These are phyloP conservation scores for Abelmoschus esculentus DNA, from an alignment of 345 rosid genomes.

Conservation along the genomic window DNA sequence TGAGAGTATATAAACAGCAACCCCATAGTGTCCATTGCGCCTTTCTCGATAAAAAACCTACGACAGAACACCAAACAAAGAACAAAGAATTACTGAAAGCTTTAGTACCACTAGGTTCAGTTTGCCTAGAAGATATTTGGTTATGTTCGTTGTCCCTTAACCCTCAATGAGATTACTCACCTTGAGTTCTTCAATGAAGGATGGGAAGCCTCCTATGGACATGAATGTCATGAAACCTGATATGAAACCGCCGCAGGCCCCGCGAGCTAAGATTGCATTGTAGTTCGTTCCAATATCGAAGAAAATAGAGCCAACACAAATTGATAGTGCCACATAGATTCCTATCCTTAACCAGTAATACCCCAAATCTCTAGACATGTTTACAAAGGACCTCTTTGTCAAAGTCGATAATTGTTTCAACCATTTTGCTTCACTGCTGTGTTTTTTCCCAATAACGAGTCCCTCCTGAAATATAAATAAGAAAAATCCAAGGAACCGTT, in stretches of 20 bases:
- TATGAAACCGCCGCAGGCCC: constrained; percentile 40
- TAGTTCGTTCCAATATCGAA: constrained; percentile 30
- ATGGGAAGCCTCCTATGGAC: constrained; percentile 56
- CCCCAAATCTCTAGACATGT: constrained; percentile 50
- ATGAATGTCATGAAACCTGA: constrained; percentile 53
- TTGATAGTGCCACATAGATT: constrained; percentile 29
- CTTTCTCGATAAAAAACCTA: constrained; percentile 44
- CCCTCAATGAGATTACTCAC: constrained; percentile 12
- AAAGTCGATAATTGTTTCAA: constrained; percentile 36
- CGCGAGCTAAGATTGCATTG: constrained; percentile 34
- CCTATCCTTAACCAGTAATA: constrained; percentile 46
- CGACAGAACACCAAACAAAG: not conserved
- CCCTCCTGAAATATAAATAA: constrained; percentile 37
- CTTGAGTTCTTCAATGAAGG: constrained; percentile 48
- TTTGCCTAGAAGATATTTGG: not conserved
- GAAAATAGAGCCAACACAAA: constrained; percentile 42
- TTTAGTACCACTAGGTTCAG: constrained; percentile 3
- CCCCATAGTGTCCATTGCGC: constrained; percentile 37
- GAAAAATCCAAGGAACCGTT: not conserved
- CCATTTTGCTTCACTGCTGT: constrained; percentile 29
- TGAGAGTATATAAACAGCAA: constrained; percentile 32
- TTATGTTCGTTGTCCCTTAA: not conserved
- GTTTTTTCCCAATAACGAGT: constrained; percentile 10
- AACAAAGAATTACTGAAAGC: not conserved
- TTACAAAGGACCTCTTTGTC: constrained; percentile 33